phyloP scores from a whole-genome alignment of 2,329 filamentous ascomycete species.

The Colletotrichum spaethianum region DNA sequence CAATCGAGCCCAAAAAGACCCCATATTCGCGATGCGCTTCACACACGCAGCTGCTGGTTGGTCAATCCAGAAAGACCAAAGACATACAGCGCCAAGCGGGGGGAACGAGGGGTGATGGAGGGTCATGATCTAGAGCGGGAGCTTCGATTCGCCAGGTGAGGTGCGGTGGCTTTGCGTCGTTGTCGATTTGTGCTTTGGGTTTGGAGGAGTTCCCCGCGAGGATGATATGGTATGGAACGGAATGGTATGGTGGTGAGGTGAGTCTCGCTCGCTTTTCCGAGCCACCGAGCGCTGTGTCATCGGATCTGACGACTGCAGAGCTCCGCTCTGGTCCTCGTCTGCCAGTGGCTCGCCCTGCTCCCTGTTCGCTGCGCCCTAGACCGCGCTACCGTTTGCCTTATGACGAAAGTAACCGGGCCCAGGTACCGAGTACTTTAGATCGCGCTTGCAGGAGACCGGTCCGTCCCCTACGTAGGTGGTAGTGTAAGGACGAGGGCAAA shows the following conservation, averaged over 20 bases:
- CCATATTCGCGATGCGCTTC: constrained; percentile 5
- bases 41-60: constrained; percentile 19
- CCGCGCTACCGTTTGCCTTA: constrained; percentile 33
- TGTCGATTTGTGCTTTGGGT: constrained; percentile 9
- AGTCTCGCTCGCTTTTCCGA: constrained; percentile 37
- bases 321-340: background rate
- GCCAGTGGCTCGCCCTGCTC: background rate
- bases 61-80: constrained; percentile 10
- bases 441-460: background rate
- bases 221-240: background rate
- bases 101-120: constrained; percentile 19
- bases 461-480: background rate
- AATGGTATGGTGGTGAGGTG: constrained; percentile 27
- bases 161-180: constrained; percentile 22
- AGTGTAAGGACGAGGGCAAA: background rate
- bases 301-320: constrained; percentile 28
- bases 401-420: constrained; percentile 9
- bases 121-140: constrained; percentile 1
- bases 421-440: constrained; percentile 11
- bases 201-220: background rate
- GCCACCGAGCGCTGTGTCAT: constrained; percentile 28
- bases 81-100: constrained; percentile 4
- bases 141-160: constrained; percentile 11
- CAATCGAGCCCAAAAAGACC: background rate
- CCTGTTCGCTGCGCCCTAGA: background rate